These are phyloP conservation scores for Xylaria sp. DNA, from an alignment of 2,329 filamentous ascomycete species.

Conservation along the genomic window DNA sequence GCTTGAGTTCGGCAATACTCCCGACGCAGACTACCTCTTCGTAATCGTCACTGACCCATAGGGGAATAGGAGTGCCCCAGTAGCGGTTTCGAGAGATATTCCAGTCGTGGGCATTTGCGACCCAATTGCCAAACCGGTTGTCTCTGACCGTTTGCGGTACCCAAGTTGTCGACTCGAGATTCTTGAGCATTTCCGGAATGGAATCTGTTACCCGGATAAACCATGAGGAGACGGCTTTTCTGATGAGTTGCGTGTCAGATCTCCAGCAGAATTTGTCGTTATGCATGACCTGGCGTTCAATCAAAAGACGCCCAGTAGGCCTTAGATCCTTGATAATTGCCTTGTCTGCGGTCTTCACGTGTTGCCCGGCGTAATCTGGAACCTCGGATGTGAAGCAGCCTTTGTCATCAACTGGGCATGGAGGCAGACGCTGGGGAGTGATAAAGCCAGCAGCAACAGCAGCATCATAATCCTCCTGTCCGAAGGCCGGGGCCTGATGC, in stretches of 20 bases:
- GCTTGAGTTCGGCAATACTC: background rate
- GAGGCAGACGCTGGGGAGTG: conserved; percentile 1
- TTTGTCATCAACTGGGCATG: background rate
- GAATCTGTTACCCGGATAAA: background rate
- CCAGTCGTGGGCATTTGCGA: background rate
- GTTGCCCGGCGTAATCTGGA: background rate
- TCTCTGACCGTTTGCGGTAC: background rate
- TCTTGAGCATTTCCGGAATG: background rate
- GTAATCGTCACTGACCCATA: background rate
- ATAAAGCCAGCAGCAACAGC: background rate
- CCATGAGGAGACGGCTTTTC: background rate
- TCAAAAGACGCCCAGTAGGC: background rate
- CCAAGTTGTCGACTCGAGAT: background rate
- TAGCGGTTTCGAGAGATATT: background rate
- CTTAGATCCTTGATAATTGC: background rate
- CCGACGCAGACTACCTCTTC: background rate
- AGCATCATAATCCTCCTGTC: conserved; percentile 6
- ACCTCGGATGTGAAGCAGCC: background rate
- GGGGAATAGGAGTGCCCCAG: background rate
- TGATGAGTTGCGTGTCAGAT: conserved; percentile 1
- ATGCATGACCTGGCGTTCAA: background rate
- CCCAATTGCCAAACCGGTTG: background rate
- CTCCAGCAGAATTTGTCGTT: conserved; percentile 1
- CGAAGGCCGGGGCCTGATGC: conserved; percentile 4
- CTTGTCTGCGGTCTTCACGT: background rate